Percentiles rank a stretch among this genome's conserved stretches.
phyloP scores from a whole-genome alignment of 2,329 filamentous ascomycete genomes.

The Monosporascus sp. region DNA sequence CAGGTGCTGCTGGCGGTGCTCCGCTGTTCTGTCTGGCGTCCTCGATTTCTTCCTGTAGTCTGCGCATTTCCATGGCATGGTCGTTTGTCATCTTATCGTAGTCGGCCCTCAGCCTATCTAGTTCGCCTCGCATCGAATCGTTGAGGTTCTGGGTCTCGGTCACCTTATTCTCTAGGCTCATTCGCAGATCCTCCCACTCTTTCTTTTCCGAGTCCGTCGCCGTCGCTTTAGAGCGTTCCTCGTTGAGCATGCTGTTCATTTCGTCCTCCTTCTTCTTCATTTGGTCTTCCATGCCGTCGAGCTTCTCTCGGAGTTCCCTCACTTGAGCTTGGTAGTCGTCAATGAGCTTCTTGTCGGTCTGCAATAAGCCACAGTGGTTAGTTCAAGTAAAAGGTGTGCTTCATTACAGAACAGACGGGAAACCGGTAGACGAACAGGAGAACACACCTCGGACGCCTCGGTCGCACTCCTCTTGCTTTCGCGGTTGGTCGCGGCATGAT shows the following conservation, averaged over 20 bases:
- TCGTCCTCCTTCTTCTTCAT: slow-evolving; percentile 70
- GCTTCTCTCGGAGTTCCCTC: slow-evolving; percentile 66
- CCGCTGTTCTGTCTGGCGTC: slow-evolving; percentile 37
- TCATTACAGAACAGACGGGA: no score
- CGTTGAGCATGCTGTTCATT: slow-evolving; percentile 53
- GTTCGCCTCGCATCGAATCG: slow-evolving; percentile 70
- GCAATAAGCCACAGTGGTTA: slow-evolving; percentile 10
- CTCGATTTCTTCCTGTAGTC: slow-evolving; percentile 60
- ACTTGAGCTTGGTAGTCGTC: slow-evolving; percentile 79
- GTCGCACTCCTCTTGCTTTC: slow-evolving; percentile 30
- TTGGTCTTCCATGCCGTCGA: slow-evolving; percentile 65
- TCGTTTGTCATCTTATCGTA: slow-evolving; percentile 68
- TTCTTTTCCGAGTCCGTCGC: slow-evolving; percentile 60
- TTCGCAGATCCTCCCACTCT: slow-evolving; percentile 63
- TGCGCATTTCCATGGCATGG: slow-evolving; percentile 58
- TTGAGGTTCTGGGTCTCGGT: slow-evolving; percentile 72
- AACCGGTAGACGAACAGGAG: no score
- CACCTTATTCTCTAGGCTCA: slow-evolving; percentile 67
- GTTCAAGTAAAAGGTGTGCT: background rate
- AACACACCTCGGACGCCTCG: slow-evolving; percentile 33
- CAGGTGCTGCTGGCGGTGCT: slow-evolving; percentile 21
- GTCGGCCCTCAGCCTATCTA: slow-evolving; percentile 73
- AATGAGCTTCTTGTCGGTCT: slow-evolving; percentile 67
- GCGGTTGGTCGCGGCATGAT: slow-evolving; percentile 30
- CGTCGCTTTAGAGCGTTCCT: slow-evolving; percentile 49